These are phyloP conservation scores for Aspergillus sp. DNA, from an alignment of 2,329 filamentous ascomycete species.

Conservation along the genomic window DNA sequence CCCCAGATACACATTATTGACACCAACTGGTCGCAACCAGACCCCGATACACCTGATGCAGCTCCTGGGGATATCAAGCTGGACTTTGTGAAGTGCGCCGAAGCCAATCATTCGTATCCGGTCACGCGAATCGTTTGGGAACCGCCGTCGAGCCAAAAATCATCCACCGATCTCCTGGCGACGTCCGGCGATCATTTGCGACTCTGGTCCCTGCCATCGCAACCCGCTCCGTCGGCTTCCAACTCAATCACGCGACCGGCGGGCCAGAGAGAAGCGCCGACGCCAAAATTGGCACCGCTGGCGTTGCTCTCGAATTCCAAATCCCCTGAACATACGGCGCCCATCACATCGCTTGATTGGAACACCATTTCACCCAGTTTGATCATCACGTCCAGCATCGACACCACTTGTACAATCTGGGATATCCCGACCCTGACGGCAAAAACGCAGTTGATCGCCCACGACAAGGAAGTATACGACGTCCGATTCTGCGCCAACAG, in stretches of 20 bases:
- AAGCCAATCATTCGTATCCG: conserved; percentile 96
- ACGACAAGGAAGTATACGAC: conserved; percentile 98
- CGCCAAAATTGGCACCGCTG: conserved; percentile 83
- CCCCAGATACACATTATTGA: conserved; percentile 93
- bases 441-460: conserved; percentile 96
- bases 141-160: conserved; percentile 89
- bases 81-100: conserved; percentile 89
- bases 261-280: conserved; percentile 61
- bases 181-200: conserved; percentile 93
- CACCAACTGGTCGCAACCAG: conserved; percentile 71
- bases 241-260: conserved; percentile 69
- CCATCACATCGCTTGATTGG: conserved; percentile 95
- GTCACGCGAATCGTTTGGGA: conserved; percentile 96
- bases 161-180: conserved; percentile 89
- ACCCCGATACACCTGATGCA: conserved; percentile 68
- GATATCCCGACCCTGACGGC: conserved; percentile 97
- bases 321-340: conserved; percentile 95
- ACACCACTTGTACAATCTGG: conserved; percentile 99
- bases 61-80: conserved; percentile 63
- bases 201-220: conserved; percentile 79
- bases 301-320: conserved; percentile 96
- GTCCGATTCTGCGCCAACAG: conserved; percentile 97
- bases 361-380: conserved; percentile 95
- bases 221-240: conserved; percentile 51
- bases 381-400: conserved; percentile 98